Conservation (phyloP, 805 yeast genomes). For the Candida sakaeoensis region DNA sequence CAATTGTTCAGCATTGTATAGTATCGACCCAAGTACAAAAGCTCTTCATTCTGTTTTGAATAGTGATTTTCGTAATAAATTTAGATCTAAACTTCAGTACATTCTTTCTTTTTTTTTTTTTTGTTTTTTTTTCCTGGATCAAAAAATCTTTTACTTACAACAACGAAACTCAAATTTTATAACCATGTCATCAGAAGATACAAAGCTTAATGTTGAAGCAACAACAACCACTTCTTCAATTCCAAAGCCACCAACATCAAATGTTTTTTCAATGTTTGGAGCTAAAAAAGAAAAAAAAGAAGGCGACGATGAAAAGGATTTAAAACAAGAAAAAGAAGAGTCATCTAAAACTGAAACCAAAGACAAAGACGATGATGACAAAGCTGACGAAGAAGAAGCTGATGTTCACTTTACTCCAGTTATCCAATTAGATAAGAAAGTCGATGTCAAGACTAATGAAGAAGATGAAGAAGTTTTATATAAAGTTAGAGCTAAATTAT, state of each 20-base stretch:
- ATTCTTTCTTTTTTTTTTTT: not conserved
- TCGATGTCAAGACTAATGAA: slow-evolving; percentile 83
- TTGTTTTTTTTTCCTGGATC: not conserved
- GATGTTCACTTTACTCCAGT: slow-evolving; percentile 96
- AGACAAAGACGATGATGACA: slow-evolving; percentile 46
- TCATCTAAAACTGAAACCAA: slow-evolving; percentile 26
- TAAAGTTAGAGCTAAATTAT: slow-evolving; percentile 92
- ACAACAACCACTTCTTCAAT: slow-evolving; percentile 23
- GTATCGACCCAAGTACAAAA: no score
- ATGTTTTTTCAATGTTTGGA: slow-evolving; percentile 93
- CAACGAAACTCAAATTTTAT: not conserved
- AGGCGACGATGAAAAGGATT: slow-evolving; percentile 24
- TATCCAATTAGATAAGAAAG: slow-evolving; percentile 90
- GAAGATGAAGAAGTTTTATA: slow-evolving; percentile 28
- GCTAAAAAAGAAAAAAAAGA: slow-evolving; percentile 74
- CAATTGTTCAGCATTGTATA: no score
- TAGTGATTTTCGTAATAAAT: not conserved
- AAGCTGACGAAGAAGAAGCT: slow-evolving; percentile 59
- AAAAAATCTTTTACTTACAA: not conserved
- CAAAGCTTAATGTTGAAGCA: slow-evolving; percentile 16
- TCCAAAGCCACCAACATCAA: slow-evolving; percentile 68
- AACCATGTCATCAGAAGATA: slow-evolving; percentile 18
- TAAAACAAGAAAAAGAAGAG: slow-evolving; percentile 26
- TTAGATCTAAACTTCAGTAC: not conserved
- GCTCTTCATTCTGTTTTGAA: no score